These are phyloP conservation scores for Thelonectria olida DNA, from an alignment of 2,329 filamentous ascomycete genomes.

Conservation along the genomic window DNA sequence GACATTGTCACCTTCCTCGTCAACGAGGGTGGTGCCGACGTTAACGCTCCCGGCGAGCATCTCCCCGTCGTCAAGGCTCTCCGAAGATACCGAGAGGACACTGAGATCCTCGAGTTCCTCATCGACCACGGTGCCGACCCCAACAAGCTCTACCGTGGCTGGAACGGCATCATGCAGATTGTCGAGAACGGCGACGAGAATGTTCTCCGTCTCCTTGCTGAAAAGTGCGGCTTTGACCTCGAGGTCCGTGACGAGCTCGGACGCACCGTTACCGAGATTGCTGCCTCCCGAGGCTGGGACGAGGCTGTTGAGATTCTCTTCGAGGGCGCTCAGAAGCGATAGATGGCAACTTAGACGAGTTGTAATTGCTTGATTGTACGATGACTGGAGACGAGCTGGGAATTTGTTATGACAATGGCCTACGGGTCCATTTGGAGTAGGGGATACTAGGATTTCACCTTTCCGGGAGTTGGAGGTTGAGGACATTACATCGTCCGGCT, in stretches of 20 bases:
- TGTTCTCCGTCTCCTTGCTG: conserved; percentile 62
- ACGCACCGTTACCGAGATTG: conserved; percentile 65
- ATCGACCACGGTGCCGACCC: conserved; percentile 72
- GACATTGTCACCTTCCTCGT: conserved; percentile 71
- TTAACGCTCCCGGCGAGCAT: conserved; percentile 75
- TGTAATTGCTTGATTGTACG: conserved; percentile 23
- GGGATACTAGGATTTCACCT: conserved; percentile 25
- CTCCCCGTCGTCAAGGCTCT: conserved; percentile 76
- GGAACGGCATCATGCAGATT: conserved; percentile 72
- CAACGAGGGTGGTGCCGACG: conserved; percentile 68
- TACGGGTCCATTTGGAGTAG: conserved; percentile 31
- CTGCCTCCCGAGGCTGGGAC: conserved; percentile 65
- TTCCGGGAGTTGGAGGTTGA: conserved; percentile 18
- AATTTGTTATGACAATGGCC: conserved; percentile 18
- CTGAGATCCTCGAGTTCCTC: conserved; percentile 69
- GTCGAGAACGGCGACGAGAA: conserved; percentile 69
- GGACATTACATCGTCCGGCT: conserved; percentile 28
- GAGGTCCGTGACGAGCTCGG: conserved; percentile 63
- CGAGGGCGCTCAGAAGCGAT: conserved; percentile 28
- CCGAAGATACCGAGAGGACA: conserved; percentile 64
- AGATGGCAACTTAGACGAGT: conserved; percentile 10
- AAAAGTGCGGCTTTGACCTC: conserved; percentile 61
- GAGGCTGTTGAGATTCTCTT: conserved; percentile 61
- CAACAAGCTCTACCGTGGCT: conserved; percentile 73
- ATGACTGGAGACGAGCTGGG: conserved; percentile 29